Base-by-base conservation (phyloP, 352 stramenopile genomes). In the Pythium phragmiticola region DNA sequence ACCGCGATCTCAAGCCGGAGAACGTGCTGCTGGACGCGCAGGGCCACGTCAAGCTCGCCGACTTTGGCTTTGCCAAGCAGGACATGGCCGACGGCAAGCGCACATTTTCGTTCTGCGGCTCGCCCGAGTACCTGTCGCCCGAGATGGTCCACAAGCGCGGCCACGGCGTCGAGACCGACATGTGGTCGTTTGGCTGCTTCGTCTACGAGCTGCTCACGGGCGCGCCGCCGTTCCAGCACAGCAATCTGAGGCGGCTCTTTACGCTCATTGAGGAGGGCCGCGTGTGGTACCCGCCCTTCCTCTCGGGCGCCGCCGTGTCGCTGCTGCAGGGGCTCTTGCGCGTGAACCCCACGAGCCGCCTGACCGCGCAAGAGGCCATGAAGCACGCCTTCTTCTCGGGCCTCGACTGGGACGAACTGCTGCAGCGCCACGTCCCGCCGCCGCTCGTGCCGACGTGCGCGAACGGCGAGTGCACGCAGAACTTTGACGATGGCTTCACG, bases 171-270 rank as follows among this genome's bases (percentile, higher is more conserved):
- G 76, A 88, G 61, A 94, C 85, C 6, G 85, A 94, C 71, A 88
- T 94, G 77, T 94, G 85, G 85, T 92, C 85, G 7, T 92, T 92
- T 54, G 85, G 85, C 63, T 94, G 85, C 80, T 92, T 94, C 60
- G 77, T 78, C 57, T 94, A 88, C 65, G 85, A 94, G 60, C 71
- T 94, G 21, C 69, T 91, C 13, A 89, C 84, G 12, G 85, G 85
- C 41, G 66, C 73, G 5, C 85, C 85, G 26, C 85, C 85, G 33
- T 94, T 94, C 65, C 80, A 89, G 65, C 76, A 76, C 65, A 68
- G 75, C 55, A 82, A 88, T 66, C 74, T 91, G 65, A 49, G 50
- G 26, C 72, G 74, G 11, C 77, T 94, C 34, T 94, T 92, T 57
- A 66, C 75, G 53, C 63, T 76, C 33, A 94, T 94, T 68, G 59